These are phyloP conservation scores for Chlorella sorokiniana DNA, from an alignment of 139 green algal species.

Conservation along the genomic window DNA sequence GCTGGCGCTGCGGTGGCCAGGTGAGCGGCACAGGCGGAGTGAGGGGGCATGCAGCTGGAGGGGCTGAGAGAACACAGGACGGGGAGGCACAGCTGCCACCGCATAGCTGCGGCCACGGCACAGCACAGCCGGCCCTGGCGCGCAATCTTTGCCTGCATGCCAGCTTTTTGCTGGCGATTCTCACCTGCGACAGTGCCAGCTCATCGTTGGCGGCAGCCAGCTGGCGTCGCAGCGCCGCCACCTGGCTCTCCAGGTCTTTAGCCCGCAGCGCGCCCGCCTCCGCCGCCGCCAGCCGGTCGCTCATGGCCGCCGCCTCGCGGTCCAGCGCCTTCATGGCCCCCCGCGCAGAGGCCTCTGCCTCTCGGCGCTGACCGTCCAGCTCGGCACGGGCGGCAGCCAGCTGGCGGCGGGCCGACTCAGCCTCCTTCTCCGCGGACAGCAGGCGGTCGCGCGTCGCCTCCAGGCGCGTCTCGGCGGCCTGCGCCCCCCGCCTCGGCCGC, in stretches of 20 bases:
- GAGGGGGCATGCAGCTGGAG: not conserved
- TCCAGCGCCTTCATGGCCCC: conserved; percentile 40
- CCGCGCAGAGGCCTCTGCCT: not conserved
- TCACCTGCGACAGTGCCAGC: not conserved
- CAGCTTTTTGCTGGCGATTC: not conserved
- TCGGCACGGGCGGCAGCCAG: conserved; percentile 6
- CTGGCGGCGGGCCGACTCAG: not conserved
- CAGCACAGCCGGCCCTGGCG: no score
- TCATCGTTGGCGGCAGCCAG: not conserved
- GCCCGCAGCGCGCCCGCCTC: not conserved
- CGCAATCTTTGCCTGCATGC: not conserved
- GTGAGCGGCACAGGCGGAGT: not conserved
- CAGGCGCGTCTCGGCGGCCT: not conserved
- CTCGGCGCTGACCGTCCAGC: not conserved
- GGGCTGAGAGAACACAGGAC: no score
- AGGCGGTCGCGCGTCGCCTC: not conserved
- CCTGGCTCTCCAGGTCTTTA: not conserved
- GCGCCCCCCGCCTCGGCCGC: not conserved
- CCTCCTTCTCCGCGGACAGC: conserved; percentile 6
- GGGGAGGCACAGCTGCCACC: no score
- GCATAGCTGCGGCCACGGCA: no score
- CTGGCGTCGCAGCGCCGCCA: not conserved
- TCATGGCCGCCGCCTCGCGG: conserved; percentile 32
- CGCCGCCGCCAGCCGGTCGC: conserved; percentile 21
- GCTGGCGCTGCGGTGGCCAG: conserved; percentile 19